Base-by-base conservation (phyloP, 305 asterid genomes). In the Solanum hybrid region DNA sequence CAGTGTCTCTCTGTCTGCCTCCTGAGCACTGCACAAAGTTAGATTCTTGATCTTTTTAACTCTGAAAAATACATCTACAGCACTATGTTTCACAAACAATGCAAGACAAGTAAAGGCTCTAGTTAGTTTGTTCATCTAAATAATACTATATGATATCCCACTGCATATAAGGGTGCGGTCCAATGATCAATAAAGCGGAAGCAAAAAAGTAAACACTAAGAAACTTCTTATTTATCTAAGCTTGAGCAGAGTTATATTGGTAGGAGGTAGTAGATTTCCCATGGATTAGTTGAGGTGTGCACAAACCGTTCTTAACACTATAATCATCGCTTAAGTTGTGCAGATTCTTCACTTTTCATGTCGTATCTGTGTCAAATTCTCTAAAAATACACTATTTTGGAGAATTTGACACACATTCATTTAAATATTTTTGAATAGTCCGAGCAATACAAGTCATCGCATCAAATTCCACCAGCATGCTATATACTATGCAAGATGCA, bases 301-400 rank as follows among this genome's bases (percentile, higher is more conserved):
- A 10, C 5, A 34, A 34, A 10, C 0, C 3, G 17, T 1, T n/a
- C 3, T 16, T 11, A 31, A 17, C 26, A 17, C 14, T 32, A 76
- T 5, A 29, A 7, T 73, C 11, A 4, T 76, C 7, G 5, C 80
- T 1, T 10, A n/a, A 66, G 73, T 0, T n/a, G 14, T 4, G 13
- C 14, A 2, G 3, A 10, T 5, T 66, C 13, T 66, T n/a, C 14
- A 10, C 29, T 66, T 66, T 66, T 2, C 14, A 9, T 66, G 29
- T 4, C 5, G 6, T 10, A 64, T 8, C 0, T 1, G 2, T 10
- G 7, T n/a, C 13, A 4, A 2, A 66, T 10, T n/a, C 6, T n/a
- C 3, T 2, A 66, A 10, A 56, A 66, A 66, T 66, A 66, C 5
- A 66, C 29, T 66, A n/a, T 66, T 66, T 66, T 66, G 14, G 14